Evolutionary conservation across 495 filamentous ascomycete genomes (phyloP).

Genomic region (Aspergillus carlsbadensis): DNA sequence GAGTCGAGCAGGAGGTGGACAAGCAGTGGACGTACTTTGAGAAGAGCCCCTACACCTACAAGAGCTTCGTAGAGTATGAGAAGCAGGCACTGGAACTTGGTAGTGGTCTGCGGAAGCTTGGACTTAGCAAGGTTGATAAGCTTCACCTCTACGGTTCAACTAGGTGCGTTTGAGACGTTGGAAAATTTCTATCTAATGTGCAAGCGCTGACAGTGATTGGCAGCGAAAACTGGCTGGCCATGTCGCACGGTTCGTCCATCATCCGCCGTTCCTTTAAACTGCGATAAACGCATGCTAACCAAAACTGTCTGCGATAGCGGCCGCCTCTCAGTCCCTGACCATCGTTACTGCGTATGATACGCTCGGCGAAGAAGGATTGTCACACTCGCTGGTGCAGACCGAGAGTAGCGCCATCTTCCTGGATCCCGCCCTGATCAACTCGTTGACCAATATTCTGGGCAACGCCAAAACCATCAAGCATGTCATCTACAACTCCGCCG

Average conservation of each 20-base stretch:
- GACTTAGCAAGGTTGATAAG: slow-evolving; percentile 67
- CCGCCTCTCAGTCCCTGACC: slow-evolving; percentile 86
- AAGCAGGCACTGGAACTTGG: slow-evolving; percentile 70
- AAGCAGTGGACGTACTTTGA: slow-evolving; percentile 98
- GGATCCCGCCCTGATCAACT: slow-evolving; percentile 78
- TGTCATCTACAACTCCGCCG: slow-evolving; percentile 86
- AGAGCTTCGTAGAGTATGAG: slow-evolving; percentile 88
- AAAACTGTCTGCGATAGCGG: slow-evolving; percentile 29
- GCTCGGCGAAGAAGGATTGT: slow-evolving; percentile 87
- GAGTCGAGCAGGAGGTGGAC: slow-evolving; percentile 82
- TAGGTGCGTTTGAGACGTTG: slow-evolving; percentile 58
- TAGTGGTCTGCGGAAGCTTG: slow-evolving; percentile 74
- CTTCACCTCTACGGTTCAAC: slow-evolving; percentile 91
- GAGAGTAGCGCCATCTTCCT: slow-evolving; percentile 85
- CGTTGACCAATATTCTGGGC: slow-evolving; percentile 76
- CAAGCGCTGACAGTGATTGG: slow-evolving; percentile 6
- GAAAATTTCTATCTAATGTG: not conserved
- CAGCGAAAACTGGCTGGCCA: slow-evolving; percentile 74
- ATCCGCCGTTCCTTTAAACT: not conserved
- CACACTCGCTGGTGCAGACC: slow-evolving; percentile 88
- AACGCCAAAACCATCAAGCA: slow-evolving; percentile 74
- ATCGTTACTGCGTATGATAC: slow-evolving; percentile 99
- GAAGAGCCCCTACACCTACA: slow-evolving; percentile 81
- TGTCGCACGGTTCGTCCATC: slow-evolving; percentile 57
- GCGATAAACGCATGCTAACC: not conserved